Evolutionary conservation across 179 eudicot genomes (phyloP), one percentile per base, ranked within the genome.

Genomic region (Silene vulgaris): DNA sequence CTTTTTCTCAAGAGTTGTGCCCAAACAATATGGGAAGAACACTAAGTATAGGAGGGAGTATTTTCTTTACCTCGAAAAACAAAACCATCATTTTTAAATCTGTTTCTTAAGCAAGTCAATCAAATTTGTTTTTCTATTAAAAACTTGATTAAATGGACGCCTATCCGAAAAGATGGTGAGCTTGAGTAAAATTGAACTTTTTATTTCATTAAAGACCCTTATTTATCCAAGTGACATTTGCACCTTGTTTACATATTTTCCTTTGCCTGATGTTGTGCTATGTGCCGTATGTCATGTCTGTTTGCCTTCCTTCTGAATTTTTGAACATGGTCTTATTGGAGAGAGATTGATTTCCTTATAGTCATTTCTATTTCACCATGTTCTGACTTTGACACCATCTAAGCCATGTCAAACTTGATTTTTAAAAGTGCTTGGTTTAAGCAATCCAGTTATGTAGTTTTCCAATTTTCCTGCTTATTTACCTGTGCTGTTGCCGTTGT

Each of bases 231-330:
- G 45, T 19, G 20, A 45, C 50, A 40, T 65, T 32, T 60, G 67
- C 37, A 67, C 70, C 8, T 43, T 20, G 37, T 69, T 71, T 52
- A 13, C 21, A n/a, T 21, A n/a, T 43, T 7, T 17, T 69, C 48
- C 50, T 56, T 54, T 32, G 16, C 8, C 45, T 76, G 69, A 29
- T 77, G 26, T 50, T 30, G 32, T 72, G 71, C 35, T 30, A 30
- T 45, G 52, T 45, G 52, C n/a, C 21, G 21, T 54, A 26, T 69
- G 63, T 60, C 76, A 23, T 60, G 20, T 60, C 2, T 30, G 48
- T 60, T 37, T 57, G 21, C 54, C 17, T 21, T 54, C 29, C 21
- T 61, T 23, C 45, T 43, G n/a, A 66, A 2, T 66, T 66, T 66
- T 9, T 35, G 14, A 16, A 66, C 26, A 16, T 35, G 37, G 69